Base-by-base conservation (phyloP, 768 basidiomycete genomes). In the Podaxis sp. region DNA sequence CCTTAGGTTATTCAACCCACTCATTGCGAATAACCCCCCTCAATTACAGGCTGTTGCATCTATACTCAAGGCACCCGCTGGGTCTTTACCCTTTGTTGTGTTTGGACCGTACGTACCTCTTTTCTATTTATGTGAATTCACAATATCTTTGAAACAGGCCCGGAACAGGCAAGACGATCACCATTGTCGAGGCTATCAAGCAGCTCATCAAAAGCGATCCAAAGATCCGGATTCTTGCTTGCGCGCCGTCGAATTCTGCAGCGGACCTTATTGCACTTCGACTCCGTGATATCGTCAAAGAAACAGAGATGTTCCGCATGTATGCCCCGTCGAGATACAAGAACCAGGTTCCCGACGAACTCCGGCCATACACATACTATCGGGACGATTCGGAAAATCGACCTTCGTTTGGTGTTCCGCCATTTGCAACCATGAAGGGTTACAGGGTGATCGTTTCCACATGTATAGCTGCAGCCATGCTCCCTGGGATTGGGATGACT, bases 121-220 rank as follows among this genome's bases (percentile, higher is more conserved):
- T 33, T 12, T 24, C 13, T 17, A 28, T 8, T 44, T 28, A 53
- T 0, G 11, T 13, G 19, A 13, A 19, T 38, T 58, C 17, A 44
- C 52, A 4, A 52, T 24, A 19, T 11, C 44, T 52, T 65, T 24
- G 57, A 42, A 42, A 42, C 40, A 42, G 40, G 40, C 40, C 40
- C 0, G 85, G 86, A 6, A 89, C 88, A 0, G 88, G 88, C 1
- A 89, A 88, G 71, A 89, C 87, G 0, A 80, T 88, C n/a, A 87
- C 85, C 0, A 76, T 84, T 13, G 79, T 87, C 1, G 87, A 88
- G 70, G 80, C 84, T 0, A 87, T 88, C n/a, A 74, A 70, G 1
- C 87, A 88, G 67, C 66, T 88, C 3, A 71, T 87, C 3, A 61
- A 60, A 2, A 61, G 57, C 2, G 69, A 80, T 52, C 77, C 80